Percentiles rank a stretch among this genome's conserved stretches.
phyloP scores from a whole-genome alignment of 371 early-diverging fungal genomes.

The Mortierella sp. region DNA sequence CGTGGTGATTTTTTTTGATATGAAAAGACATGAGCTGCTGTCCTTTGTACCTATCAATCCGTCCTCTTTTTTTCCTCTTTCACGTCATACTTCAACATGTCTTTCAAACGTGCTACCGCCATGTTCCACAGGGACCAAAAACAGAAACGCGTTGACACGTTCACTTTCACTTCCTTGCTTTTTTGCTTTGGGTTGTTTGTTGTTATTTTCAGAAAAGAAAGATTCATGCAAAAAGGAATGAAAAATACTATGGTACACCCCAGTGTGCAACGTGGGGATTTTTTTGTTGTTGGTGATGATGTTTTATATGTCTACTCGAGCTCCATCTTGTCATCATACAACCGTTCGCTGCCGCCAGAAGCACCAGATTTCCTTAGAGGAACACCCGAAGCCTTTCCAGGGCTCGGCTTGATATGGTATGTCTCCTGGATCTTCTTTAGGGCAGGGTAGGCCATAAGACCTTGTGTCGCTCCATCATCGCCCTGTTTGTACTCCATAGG shows the following conservation, averaged over 20 bases:
- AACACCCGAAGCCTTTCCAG: neutral
- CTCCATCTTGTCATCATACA: constrained; percentile 49
- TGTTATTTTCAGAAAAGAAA: neutral
- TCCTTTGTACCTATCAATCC: neutral
- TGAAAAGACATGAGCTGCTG: no score
- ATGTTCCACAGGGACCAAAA: neutral
- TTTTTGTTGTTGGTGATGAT: neutral
- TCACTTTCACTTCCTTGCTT: neutral
- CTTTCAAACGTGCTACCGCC: neutral
- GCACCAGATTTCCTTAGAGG: neutral
- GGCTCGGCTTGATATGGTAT: constrained; percentile 24
- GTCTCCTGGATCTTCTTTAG: constrained; percentile 49
- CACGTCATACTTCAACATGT: neutral
- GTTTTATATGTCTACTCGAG: constrained; percentile 21
- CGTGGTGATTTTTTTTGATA: no score
- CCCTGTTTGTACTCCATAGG: constrained; percentile 17
- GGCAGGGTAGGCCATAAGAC: constrained; percentile 51
- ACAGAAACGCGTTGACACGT: neutral
- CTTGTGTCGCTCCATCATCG: constrained; percentile 32
- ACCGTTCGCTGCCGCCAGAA: constrained; percentile 4
- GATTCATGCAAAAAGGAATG: constrained; percentile 1
- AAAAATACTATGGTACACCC: neutral
- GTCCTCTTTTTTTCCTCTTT: no score
- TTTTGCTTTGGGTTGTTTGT: neutral
- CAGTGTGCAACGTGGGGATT: neutral